Conservation (phyloP, 2,329 filamentous ascomycete genomes). For the Diaporthe sp. region DNA sequence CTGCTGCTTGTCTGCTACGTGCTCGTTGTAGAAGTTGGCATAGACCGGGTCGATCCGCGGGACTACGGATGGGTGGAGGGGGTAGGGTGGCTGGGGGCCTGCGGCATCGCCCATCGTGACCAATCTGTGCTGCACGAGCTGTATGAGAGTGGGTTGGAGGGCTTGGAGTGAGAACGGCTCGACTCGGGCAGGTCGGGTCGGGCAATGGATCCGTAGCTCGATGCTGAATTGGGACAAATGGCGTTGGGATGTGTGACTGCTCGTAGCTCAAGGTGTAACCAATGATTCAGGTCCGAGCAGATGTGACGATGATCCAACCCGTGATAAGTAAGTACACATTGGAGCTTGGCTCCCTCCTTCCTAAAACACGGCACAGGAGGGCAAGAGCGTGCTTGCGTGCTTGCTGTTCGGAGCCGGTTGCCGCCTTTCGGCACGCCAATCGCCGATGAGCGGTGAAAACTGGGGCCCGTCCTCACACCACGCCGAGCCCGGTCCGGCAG, state of each 20-base stretch:
- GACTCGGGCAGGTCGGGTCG: neutral
- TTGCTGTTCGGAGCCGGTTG: neutral
- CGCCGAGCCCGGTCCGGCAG: slow-evolving; percentile 58
- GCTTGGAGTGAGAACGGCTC: neutral
- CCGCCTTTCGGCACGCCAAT: slow-evolving; percentile 9
- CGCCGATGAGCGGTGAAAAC: slow-evolving; percentile 28
- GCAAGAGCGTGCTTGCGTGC: neutral
- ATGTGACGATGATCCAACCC: neutral
- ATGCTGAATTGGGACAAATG: neutral
- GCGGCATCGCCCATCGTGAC: slow-evolving; percentile 20
- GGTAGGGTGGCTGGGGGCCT: slow-evolving; percentile 46
- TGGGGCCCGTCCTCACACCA: slow-evolving; percentile 64
- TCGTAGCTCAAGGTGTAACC: slow-evolving; percentile 8
- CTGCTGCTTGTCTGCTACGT: slow-evolving; percentile 61
- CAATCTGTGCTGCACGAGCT: neutral
- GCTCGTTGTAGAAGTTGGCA: slow-evolving; percentile 61
- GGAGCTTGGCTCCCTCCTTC: too few species aligned
- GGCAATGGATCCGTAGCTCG: neutral
- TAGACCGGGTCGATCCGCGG: slow-evolving; percentile 61
- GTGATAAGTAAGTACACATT: neutral
- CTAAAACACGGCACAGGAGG: neutral
- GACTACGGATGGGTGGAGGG: slow-evolving; percentile 57
- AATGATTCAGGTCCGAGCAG: neutral
- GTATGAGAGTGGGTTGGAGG: neutral
- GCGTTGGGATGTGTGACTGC: neutral